Evolutionary conservation across 148 eudicot species (phyloP).

Genomic region (Polygonum aviculare): DNA sequence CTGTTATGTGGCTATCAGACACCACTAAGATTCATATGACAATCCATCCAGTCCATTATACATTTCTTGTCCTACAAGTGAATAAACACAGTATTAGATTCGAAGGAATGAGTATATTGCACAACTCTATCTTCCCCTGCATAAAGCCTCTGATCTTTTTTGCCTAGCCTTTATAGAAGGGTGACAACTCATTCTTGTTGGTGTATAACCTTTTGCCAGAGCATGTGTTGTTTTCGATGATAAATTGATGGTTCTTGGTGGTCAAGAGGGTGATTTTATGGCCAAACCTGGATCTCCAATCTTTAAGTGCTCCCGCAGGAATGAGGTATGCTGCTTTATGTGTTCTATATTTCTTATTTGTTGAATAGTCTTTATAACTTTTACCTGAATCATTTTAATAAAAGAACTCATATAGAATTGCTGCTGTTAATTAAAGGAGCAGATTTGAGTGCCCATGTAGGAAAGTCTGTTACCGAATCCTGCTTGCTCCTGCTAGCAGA

Average conservation of each 20-base stretch:
- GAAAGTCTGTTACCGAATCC: background rate
- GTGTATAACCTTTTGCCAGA: conserved; percentile 27
- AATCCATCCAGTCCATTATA: background rate
- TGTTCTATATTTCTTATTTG: background rate
- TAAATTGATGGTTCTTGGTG: conserved; percentile 76
- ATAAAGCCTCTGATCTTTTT: background rate
- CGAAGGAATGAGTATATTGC: background rate
- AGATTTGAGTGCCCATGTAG: background rate
- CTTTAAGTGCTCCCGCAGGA: conserved; percentile 90
- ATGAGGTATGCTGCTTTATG: conserved; percentile 49
- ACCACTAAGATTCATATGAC: background rate
- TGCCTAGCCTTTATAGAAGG: background rate
- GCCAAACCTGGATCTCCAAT: conserved; percentile 99
- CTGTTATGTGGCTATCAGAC: background rate
- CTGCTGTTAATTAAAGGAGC: background rate
- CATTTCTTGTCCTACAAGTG: background rate
- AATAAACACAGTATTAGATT: background rate
- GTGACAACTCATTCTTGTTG: background rate
- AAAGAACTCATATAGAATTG: background rate
- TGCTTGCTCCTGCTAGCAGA: no score
- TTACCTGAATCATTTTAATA: background rate
- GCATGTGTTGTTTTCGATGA: conserved; percentile 80
- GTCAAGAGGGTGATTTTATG: conserved; percentile 99
- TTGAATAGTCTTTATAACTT: no score
- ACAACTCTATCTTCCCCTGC: background rate